Evolutionary conservation across 768 basidiomycete genomes (phyloP).

Genomic region (Boletus bicolor): DNA sequence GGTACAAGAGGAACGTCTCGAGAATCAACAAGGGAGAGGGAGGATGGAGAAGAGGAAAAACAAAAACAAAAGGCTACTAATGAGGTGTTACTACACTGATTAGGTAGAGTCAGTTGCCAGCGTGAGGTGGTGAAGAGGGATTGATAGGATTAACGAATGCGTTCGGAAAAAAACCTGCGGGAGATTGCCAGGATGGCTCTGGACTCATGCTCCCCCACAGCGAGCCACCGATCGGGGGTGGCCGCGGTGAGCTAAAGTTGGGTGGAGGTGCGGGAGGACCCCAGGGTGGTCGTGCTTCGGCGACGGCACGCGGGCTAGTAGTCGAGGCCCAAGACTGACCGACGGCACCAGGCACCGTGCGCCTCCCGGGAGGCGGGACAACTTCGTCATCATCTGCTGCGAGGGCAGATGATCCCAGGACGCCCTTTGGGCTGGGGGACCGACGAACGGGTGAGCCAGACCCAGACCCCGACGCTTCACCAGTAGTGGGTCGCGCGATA

Average conservation of each 20-base stretch:
- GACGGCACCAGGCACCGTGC: slow-evolving; percentile 38
- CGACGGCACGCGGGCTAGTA: slow-evolving; percentile 44
- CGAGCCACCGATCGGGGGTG: slow-evolving; percentile 33
- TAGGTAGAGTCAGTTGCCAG: slow-evolving; percentile 30
- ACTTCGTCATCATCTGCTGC: slow-evolving; percentile 81
- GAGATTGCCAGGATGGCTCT: slow-evolving; percentile 50
- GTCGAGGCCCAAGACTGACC: slow-evolving; percentile 49
- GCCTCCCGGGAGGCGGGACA: slow-evolving; percentile 48
- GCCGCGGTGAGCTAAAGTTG: slow-evolving; percentile 35
- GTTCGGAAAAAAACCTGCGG: slow-evolving; percentile 44
- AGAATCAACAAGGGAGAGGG: background rate
- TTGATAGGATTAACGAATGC: slow-evolving; percentile 47
- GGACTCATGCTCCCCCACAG: slow-evolving; percentile 43
- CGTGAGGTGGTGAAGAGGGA: slow-evolving; percentile 46
- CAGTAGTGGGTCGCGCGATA: slow-evolving; percentile 49
- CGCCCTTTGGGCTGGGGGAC: slow-evolving; percentile 58
- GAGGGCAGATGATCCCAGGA: slow-evolving; percentile 74
- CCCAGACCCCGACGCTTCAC: slow-evolving; percentile 47
- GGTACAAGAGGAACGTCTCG: slow-evolving; percentile 15
- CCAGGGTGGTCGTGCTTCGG: slow-evolving; percentile 45
- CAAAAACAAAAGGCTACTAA: slow-evolving; percentile 8
- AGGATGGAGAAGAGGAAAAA: background rate
- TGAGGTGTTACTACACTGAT: slow-evolving; percentile 23
- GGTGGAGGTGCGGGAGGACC: slow-evolving; percentile 37
- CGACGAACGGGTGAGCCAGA: slow-evolving; percentile 56